phyloP scores from a whole-genome alignment of 2,329 filamentous ascomycete genomes.

The Aphanoascus verrucosus region DNA sequence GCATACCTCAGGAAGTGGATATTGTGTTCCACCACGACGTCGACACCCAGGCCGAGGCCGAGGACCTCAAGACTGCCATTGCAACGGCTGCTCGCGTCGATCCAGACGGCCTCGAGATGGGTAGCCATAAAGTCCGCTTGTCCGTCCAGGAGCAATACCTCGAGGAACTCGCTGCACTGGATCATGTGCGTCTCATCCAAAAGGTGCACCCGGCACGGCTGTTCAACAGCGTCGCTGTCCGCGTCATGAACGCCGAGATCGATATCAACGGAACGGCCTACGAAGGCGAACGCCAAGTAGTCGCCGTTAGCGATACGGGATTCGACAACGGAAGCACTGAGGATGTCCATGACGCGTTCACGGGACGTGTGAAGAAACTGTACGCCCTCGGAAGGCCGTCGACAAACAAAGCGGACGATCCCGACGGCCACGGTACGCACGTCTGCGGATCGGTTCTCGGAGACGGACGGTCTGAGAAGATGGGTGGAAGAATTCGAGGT shows the following conservation, averaged over 20 bases:
- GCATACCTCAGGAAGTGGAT: conserved; percentile 11
- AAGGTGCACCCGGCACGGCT: conserved; percentile 14
- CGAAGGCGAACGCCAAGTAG: conserved; percentile 17
- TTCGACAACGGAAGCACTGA: conserved; percentile 16
- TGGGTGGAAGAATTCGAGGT: conserved; percentile 16
- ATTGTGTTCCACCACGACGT: conserved; percentile 15
- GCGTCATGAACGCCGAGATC: conserved; percentile 14
- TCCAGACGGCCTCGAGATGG: conserved; percentile 3
- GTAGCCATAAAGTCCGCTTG: conserved; percentile 11
- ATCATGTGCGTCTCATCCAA: conserved; percentile 16
- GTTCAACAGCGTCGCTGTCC: conserved; percentile 19
- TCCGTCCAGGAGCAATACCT: conserved; percentile 14
- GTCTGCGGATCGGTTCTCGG: conserved; percentile 20
- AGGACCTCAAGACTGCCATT: conserved; percentile 9
- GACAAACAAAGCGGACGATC: conserved; percentile 12
- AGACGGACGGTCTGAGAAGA: conserved; percentile 11
- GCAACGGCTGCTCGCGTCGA: conserved; percentile 13
- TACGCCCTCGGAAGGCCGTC: conserved; percentile 12
- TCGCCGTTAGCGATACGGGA: conserved; percentile 20
- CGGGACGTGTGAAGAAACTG: conserved; percentile 15
- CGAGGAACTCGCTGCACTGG: conserved; percentile 15
- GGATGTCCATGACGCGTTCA: conserved; percentile 18
- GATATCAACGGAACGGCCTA: conserved; percentile 9
- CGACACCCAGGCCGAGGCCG: conserved; percentile 9
- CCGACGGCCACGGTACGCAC: conserved; percentile 20